These are phyloP conservation scores for Skeletonema tropicum DNA, from an alignment of 108 stramenopile species.

Conservation along the genomic window DNA sequence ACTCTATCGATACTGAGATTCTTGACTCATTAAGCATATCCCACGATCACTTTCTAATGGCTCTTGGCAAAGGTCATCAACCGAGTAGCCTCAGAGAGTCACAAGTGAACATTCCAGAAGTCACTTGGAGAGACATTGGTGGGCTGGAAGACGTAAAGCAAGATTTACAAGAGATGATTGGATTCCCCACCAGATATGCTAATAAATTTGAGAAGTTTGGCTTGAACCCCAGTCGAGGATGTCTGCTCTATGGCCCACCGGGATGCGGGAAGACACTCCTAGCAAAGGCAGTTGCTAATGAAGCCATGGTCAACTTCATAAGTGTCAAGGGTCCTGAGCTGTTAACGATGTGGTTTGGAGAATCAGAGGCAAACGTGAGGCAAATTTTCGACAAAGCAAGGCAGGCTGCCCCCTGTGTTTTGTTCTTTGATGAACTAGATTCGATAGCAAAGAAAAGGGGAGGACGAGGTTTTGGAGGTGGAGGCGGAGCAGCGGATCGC, in stretches of 20 bases:
- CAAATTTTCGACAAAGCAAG: slow-evolving; percentile 89
- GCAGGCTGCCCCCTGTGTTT: slow-evolving; percentile 85
- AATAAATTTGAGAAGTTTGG: slow-evolving; percentile 91
- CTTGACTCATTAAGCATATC: slow-evolving; percentile 78
- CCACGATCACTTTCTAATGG: slow-evolving; percentile 81
- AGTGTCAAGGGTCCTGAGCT: slow-evolving; percentile 95
- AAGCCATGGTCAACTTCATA: slow-evolving; percentile 97
- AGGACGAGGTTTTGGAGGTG: slow-evolving; percentile 69
- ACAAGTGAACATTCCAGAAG: slow-evolving; percentile 87
- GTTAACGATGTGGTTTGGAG: slow-evolving; percentile 95
- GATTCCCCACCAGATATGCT: slow-evolving; percentile 95
- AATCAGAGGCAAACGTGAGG: slow-evolving; percentile 93
- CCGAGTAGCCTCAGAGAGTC: slow-evolving; percentile 31
- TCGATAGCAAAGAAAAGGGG: slow-evolving; percentile 92
- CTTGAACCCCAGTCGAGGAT: slow-evolving; percentile 88
- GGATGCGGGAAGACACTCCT: slow-evolving; percentile 93
- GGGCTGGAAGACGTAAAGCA: slow-evolving; percentile 97
- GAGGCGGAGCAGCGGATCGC: slow-evolving; percentile 92
- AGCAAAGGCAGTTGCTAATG: slow-evolving; percentile 97
- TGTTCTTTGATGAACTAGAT: slow-evolving; percentile 99
- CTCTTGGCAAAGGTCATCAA: slow-evolving; percentile 59
- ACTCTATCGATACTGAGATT: slow-evolving; percentile 86
- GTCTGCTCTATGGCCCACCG: slow-evolving; percentile 94
- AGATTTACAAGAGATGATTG: slow-evolving; percentile 93
- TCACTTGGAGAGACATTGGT: slow-evolving; percentile 97